Conservation (phyloP, 2,329 filamentous ascomycete species). For the Fusarium virguliforme region DNA sequence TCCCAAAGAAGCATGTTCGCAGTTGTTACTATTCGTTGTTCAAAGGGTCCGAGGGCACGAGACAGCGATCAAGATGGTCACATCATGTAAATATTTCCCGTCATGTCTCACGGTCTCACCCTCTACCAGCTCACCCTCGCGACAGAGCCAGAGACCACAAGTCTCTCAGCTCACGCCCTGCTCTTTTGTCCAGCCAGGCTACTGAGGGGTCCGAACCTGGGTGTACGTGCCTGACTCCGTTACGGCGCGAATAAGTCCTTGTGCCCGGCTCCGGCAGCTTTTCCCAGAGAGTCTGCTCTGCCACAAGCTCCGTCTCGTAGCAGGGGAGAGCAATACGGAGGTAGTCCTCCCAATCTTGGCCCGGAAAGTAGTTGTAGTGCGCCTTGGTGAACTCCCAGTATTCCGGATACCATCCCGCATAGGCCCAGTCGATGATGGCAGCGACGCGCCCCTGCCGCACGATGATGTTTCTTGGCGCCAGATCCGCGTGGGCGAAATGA, state of each 20-base stretch:
- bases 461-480: conserved; percentile 51
- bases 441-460: conserved; percentile 47
- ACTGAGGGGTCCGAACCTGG: conserved; percentile 44
- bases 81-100: no score
- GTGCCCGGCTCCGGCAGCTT: conserved; percentile 47
- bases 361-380: conserved; percentile 44
- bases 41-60: no score
- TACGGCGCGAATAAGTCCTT: conserved; percentile 15
- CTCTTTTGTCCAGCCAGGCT: conserved; percentile 45
- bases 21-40: no score
- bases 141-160: conserved; percentile 47
- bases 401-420: conserved; percentile 57
- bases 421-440: conserved; percentile 54
- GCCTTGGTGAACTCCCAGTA: conserved; percentile 55
- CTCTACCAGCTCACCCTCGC: no score
- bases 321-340: conserved; percentile 41
- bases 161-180: conserved; percentile 36
- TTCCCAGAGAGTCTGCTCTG: conserved; percentile 45
- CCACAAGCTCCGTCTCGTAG: conserved; percentile 49
- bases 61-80: neutral
- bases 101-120: no score
- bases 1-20: no score
- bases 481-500: conserved; percentile 49
- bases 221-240: conserved; percentile 22
- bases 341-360: conserved; percentile 42